Percentiles rank a stretch among this genome's conserved stretches.
Conservation (phyloP, 176 grass and related monocot species). For the Zoysia japonica region DNA sequence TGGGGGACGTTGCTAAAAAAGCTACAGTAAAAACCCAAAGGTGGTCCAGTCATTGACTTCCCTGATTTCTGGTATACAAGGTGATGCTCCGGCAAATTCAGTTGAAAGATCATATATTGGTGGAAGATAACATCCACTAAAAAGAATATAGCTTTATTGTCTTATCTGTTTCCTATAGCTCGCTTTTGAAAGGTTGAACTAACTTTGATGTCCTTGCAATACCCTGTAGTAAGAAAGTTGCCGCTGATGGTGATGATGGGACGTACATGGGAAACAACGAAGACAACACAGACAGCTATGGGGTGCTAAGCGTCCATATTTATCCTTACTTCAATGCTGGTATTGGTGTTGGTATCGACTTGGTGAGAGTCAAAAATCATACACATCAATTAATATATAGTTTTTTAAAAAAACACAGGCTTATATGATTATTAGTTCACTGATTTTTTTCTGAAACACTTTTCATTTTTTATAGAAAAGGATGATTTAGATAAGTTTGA, state of each 20-base stretch:
- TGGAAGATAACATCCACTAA: constrained; percentile 46
- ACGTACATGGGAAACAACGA: constrained; percentile 58
- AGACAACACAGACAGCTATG: constrained; percentile 52
- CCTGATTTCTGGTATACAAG: constrained; percentile 70
- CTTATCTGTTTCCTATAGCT: not conserved
- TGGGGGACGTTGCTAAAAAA: constrained; percentile 78
- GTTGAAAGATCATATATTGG: constrained; percentile 59
- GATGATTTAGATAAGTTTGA: not conserved
- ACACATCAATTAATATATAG: no score
- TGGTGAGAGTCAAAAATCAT: constrained; percentile 37
- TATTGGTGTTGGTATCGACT: constrained; percentile 64
- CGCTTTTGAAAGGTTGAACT: not conserved
- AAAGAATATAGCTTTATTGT: not conserved
- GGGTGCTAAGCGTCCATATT: constrained; percentile 65
- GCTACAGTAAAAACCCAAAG: constrained; percentile 70
- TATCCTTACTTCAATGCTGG: constrained; percentile 63
- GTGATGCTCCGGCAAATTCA: constrained; percentile 42
- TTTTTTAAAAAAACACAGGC: not conserved
- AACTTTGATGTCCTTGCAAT: not conserved
- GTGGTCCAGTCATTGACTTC: constrained; percentile 62
- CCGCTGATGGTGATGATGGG: constrained; percentile 70
- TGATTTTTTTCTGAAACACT: not conserved
- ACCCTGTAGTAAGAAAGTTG: constrained; percentile 57
- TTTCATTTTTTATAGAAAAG: not conserved
- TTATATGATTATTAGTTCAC: not conserved